These are phyloP conservation scores for Leucocoprinus leucothites DNA, from an alignment of 768 basidiomycete species.

Conservation along the genomic window DNA sequence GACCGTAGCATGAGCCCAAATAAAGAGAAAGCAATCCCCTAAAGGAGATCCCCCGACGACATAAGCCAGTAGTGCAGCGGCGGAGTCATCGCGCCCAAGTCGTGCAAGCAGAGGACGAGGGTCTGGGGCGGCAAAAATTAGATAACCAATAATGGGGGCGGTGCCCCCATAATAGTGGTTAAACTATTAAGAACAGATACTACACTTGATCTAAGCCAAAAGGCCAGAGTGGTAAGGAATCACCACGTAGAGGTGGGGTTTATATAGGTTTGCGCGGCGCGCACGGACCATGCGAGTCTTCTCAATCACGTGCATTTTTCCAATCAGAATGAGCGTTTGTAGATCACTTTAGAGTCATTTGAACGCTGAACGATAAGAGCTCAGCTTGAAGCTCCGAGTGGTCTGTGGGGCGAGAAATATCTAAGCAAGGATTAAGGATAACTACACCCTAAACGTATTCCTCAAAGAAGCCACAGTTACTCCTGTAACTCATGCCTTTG, in stretches of 20 bases:
- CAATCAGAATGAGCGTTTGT: too few species aligned
- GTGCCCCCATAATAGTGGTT: conserved; percentile 61
- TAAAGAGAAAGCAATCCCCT: conserved; percentile 23
- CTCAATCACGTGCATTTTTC: too few species aligned
- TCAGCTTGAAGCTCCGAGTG: too few species aligned
- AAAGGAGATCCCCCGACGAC: conserved; percentile 57
- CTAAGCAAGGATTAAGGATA: too few species aligned
- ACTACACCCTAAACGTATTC: too few species aligned
- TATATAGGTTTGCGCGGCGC: conserved; percentile 24
- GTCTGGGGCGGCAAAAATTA: conserved; percentile 54
- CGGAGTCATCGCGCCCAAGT: conserved; percentile 51
- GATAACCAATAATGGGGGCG: conserved; percentile 52
- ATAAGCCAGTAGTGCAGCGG: conserved; percentile 54
- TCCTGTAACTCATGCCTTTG: background rate
- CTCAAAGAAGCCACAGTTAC: too few species aligned
- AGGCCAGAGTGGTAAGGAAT: conserved; percentile 83
- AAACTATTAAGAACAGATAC: conserved; percentile 94
- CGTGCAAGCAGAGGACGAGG: conserved; percentile 59
- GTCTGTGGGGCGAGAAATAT: too few species aligned
- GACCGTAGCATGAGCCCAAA: background rate
- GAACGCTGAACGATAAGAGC: too few species aligned
- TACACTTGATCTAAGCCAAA: conserved; percentile 98
- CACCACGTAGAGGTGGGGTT: conserved; percentile 3
- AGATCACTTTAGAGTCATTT: too few species aligned
- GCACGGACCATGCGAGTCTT: conserved; percentile 35